Base-by-base conservation (phyloP, 2,329 filamentous ascomycete species). In the Fonsecaea pedrosoi region DNA sequence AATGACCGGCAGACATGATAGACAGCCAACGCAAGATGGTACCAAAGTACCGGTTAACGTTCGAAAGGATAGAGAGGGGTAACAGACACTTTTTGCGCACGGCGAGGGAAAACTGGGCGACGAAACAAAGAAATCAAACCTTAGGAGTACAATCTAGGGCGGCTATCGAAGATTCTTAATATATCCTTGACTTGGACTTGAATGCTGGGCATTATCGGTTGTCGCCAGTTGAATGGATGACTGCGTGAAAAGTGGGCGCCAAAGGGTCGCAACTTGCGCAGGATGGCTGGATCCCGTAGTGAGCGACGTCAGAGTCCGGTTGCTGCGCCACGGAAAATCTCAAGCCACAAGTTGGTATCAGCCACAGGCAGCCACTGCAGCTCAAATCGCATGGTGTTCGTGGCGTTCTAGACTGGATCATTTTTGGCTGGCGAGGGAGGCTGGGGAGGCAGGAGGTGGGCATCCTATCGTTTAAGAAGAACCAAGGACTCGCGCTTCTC, bases 1-100 rank as follows among this genome's bases (percentile, higher is more conserved):
- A 80, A 73, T 85, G 84, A 67, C 81, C 80, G 61, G 82, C 79
- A 40, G 73, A 74, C 72, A 75, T 76, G 62, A 42, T 65, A n/a
- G 45, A 32, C 30, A 32, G 30, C 60, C 35, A 76, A 73, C 9
- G 57, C 37, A 37, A 25, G 30, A 42, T 13, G 38, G 12, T 42
- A 42, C 38, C 38, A 15, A 15, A 4, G 30, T 32, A 32, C 30
- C 30, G 4, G 38, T 7, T 35, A 2, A 37, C 25, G 40, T 32
- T 18, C 34, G 8, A 38, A 25, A n/a, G 12, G 21, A 37, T 32
- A 30, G 45, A 25, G 34, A 64, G 54, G 59, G 45, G 59, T 8
- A 54, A 13, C 15, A 35, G 48, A 2, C 32, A 32, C 32, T 25
- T 21, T 13, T 15, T 34, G 37, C 45, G 30, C 45, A 60, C 42